Percentiles rank a stretch among this genome's conserved stretches.
Evolutionary conservation across 176 grass and related monocot genomes (phyloP).

Genomic region (Eragrostis nindensis): DNA sequence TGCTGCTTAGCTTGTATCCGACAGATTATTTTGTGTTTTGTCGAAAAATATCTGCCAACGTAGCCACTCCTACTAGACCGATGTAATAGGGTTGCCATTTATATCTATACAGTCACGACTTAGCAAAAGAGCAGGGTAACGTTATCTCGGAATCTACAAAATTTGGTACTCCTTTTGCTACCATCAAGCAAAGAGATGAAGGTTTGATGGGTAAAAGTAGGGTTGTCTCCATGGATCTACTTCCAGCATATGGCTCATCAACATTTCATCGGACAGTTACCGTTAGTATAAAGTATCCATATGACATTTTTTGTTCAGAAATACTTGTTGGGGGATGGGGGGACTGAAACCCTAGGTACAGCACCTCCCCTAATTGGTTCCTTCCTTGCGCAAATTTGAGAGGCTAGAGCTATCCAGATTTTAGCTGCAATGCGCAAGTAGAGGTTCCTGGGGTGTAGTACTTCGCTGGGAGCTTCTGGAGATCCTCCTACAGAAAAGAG

Average conservation of each 20-base stretch:
- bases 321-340: neutral
- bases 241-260: too few relatives aligned
- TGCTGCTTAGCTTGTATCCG: neutral
- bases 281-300: too few relatives aligned
- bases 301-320: too few relatives aligned
- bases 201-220: too few relatives aligned
- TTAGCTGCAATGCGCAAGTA: neutral
- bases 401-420: neutral
- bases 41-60: neutral
- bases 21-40: neutral
- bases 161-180: too few relatives aligned
- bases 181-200: too few relatives aligned
- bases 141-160: too few relatives aligned
- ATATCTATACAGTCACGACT: too few relatives aligned
- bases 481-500: neutral
- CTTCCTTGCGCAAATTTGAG: neutral
- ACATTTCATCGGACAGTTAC: too few relatives aligned
- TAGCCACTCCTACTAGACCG: neutral
- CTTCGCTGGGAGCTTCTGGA: neutral
- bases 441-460: neutral
- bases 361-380: neutral
- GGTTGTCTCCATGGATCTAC: too few relatives aligned
- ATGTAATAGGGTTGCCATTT: too few relatives aligned
- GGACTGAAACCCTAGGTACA: slow-evolving; percentile 15
- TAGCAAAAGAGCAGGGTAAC: too few relatives aligned